These are phyloP conservation scores for Omphalotus guepiniiformis DNA, from an alignment of 768 basidiomycete genomes.

Conservation along the genomic window DNA sequence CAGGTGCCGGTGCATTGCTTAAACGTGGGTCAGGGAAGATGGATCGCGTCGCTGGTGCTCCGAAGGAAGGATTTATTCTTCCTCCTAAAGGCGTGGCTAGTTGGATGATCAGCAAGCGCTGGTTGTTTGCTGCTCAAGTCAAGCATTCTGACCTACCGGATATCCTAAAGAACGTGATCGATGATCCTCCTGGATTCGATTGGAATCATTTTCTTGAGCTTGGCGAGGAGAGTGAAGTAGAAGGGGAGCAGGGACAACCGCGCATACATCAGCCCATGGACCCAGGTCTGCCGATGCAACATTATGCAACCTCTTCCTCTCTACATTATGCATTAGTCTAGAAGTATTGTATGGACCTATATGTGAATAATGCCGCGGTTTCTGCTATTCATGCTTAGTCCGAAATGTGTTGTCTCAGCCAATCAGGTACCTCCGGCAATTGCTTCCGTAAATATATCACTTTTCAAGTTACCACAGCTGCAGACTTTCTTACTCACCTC, in stretches of 20 bases:
- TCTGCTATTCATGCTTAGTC: no score
- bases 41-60: conserved; percentile 48
- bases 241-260: conserved; percentile 20
- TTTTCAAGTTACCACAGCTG: no score
- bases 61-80: conserved; percentile 52
- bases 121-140: conserved; percentile 41
- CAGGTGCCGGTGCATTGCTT: conserved; percentile 41
- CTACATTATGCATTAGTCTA: conserved; percentile 29
- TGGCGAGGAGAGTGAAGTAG: conserved; percentile 54
- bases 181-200: conserved; percentile 45
- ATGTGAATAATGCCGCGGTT: no score
- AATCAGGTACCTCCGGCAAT: no score
- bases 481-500: no score
- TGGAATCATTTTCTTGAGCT: conserved; percentile 44
- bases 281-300: conserved; percentile 11
- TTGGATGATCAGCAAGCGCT: conserved; percentile 76
- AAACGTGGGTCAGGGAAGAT: conserved; percentile 56
- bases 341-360: no score
- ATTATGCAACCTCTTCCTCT: conserved; percentile 23
- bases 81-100: conserved; percentile 61
- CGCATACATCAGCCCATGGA: conserved; percentile 12
- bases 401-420: no score
- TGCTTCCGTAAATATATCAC: no score
- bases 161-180: conserved; percentile 38
- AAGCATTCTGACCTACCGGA: conserved; percentile 45